Evolutionary conservation across 129 eudicot species (phyloP), one percentile per base, ranked within the genome.

Genomic region (Tanacetum coccineum): DNA sequence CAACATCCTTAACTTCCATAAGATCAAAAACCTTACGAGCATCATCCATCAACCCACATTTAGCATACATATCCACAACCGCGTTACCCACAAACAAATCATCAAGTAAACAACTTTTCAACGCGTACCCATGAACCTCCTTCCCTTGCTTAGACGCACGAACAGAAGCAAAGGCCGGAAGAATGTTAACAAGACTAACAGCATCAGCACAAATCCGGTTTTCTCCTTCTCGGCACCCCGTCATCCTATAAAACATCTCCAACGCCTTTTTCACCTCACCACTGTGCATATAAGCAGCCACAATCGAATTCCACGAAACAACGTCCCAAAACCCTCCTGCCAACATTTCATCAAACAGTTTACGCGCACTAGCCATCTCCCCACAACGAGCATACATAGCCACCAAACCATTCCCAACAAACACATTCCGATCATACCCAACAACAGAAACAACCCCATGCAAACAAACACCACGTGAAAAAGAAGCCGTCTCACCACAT

Each of bases 21-120:
- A 47, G 18, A 6, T 72, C 83, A 62, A 90, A 90, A 13, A 84
- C 80, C 45, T 47, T 58, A 47, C 47, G 65, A 0, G 95, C 97
- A 32, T 76, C 82, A 53, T 87, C 92, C 87, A 87, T 76, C 26
- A 82, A 65, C 48, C 78, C 92, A 67, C 95, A 87, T 71, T 90
- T 87, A 1, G 89, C 91, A 67, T 90, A 90, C 97, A 87, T 82
- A 67, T 90, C 95, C 1, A 90, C 87, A 14, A 87, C 9, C 0
- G 89, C 95, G 67, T 90, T 90, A 22, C 95, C 95, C 46, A 87
- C 89, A 58, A 84, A 90, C 45, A 87, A 68, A 82, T 90, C 95
- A 42, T 80, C 72, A 18, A 54, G 4, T 3, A 90, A 68, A 10
- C 64, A 68, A 4, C 74, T 78, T 59, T 82, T 76, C 14, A 90